Conservation (phyloP, 2,329 filamentous ascomycete genomes). For the Aspergillus sclerotialis region DNA sequence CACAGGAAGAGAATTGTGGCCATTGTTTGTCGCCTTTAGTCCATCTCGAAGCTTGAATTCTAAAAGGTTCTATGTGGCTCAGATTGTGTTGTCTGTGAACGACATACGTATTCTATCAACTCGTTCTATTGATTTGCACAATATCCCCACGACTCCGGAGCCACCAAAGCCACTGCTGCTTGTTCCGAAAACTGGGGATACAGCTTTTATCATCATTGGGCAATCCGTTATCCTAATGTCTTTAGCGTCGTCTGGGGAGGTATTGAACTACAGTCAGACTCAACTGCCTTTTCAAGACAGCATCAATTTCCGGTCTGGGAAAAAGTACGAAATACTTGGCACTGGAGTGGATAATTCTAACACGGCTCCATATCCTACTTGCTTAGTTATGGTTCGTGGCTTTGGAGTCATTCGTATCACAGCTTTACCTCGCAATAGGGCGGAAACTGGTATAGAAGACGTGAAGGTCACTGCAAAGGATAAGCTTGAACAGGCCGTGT, state of each 20-base stretch:
- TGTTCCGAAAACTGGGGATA: conserved; percentile 69
- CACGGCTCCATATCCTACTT: conserved; percentile 32
- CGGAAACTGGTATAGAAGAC: conserved; percentile 43
- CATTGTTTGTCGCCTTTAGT: conserved; percentile 56
- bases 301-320: conserved; percentile 62
- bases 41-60: conserved; percentile 44
- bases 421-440: conserved; percentile 26
- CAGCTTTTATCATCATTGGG: conserved; percentile 75
- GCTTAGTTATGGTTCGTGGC: conserved; percentile 50
- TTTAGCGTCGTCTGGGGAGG: conserved; percentile 59
- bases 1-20: conserved; percentile 40
- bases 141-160: conserved; percentile 39
- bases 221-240: conserved; percentile 72
- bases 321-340: conserved; percentile 44
- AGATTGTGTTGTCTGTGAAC: conserved; percentile 53
- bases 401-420: conserved; percentile 52
- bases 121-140: conserved; percentile 61
- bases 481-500: conserved; percentile 90
- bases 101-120: conserved; percentile 55
- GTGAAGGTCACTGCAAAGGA: conserved; percentile 67
- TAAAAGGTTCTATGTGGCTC: conserved; percentile 67
- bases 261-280: conserved; percentile 64
- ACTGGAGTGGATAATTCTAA: conserved; percentile 41
- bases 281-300: conserved; percentile 69
- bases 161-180: conserved; percentile 59